Conservation (phyloP, 2,329 filamentous ascomycete genomes). For the Stachybotrys chlorohalonatus region DNA sequence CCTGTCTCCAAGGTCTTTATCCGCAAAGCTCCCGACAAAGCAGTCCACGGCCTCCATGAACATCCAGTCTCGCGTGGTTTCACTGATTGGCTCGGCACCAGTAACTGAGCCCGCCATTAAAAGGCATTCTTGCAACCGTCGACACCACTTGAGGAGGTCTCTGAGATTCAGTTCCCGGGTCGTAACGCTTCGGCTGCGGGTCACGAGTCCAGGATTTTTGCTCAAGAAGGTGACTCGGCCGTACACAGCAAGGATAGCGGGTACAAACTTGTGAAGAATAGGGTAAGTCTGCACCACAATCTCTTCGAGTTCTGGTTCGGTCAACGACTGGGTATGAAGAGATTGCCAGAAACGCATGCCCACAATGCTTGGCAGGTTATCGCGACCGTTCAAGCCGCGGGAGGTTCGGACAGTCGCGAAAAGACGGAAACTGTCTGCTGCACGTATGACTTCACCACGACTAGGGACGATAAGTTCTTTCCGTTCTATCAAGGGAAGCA, state of each 20-base stretch:
- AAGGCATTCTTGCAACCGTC: slow-evolving; percentile 61
- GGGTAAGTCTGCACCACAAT: slow-evolving; percentile 67
- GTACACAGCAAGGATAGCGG: slow-evolving; percentile 52
- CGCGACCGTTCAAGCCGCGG: slow-evolving; percentile 55
- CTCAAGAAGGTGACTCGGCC: slow-evolving; percentile 41
- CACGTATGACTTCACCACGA: slow-evolving; percentile 75
- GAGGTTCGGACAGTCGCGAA: slow-evolving; percentile 84
- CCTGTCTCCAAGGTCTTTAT: slow-evolving; percentile 46
- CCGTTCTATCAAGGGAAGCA: slow-evolving; percentile 85
- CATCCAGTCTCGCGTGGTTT: slow-evolving; percentile 68
- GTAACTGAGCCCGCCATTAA: slow-evolving; percentile 51
- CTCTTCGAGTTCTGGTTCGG: slow-evolving; percentile 60
- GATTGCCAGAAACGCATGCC: slow-evolving; percentile 80
- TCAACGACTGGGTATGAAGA: slow-evolving; percentile 59
- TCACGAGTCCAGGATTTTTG: slow-evolving; percentile 28
- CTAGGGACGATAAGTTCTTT: slow-evolving; percentile 86
- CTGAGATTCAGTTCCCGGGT: slow-evolving; percentile 55
- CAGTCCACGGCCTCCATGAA: slow-evolving; percentile 92
- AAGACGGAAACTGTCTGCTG: slow-evolving; percentile 77
- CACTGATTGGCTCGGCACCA: slow-evolving; percentile 61
- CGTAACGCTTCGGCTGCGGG: slow-evolving; percentile 31
- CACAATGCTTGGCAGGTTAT: slow-evolving; percentile 64
- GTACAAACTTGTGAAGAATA: slow-evolving; percentile 52
- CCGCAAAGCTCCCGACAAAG: slow-evolving; percentile 74
- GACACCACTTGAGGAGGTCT: slow-evolving; percentile 89